These are phyloP conservation scores for Fusarium oligoseptatum DNA, from an alignment of 2,329 filamentous ascomycete genomes.

Conservation along the genomic window DNA sequence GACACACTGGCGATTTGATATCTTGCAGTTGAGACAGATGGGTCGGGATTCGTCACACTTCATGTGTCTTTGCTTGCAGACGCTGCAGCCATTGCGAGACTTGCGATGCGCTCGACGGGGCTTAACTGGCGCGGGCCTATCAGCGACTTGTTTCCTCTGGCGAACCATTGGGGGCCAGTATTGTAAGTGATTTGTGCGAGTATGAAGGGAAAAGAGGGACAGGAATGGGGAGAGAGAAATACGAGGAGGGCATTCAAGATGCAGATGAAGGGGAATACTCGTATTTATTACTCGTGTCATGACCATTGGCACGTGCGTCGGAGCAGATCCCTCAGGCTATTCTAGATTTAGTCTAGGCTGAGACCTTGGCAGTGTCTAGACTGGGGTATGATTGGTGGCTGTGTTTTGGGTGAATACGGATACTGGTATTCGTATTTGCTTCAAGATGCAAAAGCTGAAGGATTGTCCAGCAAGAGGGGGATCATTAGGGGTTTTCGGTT, in stretches of 20 bases:
- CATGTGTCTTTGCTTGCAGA: background rate
- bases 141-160: background rate
- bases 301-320: background rate
- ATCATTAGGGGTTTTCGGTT: background rate
- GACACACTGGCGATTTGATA: background rate
- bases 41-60: background rate
- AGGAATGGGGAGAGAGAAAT: background rate
- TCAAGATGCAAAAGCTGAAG: background rate
- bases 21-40: background rate
- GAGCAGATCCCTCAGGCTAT: background rate
- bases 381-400: background rate
- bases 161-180: background rate
- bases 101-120: background rate
- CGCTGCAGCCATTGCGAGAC: background rate
- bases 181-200: too few species aligned
- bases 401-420: background rate
- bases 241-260: background rate
- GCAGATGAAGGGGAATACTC: background rate
- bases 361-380: background rate
- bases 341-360: background rate
- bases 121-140: background rate
- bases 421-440: background rate
- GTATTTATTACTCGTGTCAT: background rate
- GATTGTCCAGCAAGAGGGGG: background rate
- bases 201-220: background rate